Evolutionary conservation across 495 filamentous ascomycete genomes (phyloP), one percentile per base, ranked within the genome.

Genomic region (Halenospora varia): DNA sequence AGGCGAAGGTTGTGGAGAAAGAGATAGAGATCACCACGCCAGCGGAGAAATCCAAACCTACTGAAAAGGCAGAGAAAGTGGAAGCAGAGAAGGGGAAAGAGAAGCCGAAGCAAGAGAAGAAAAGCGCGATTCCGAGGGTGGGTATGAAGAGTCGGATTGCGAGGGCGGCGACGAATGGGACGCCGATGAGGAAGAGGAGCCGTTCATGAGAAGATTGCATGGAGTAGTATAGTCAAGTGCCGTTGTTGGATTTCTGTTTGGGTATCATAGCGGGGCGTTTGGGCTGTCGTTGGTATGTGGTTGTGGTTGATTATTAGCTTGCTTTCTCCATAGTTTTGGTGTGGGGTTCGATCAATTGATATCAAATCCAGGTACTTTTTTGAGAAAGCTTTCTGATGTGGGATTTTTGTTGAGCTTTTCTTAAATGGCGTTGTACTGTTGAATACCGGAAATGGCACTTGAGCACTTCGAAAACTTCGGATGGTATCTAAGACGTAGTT

Each of bases 61-160:
- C n/a, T n/a, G n/a, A 41, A 10, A 22, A 22, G 25, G 53, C 17
- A 3, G 45, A 35, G 6, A 46, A 39, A 11, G 44, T 45, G 13
- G 29, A 55, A 44, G 20, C 25, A 11, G 23, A 53, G 20, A 55
- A 60, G 45, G 61, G 19, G 19, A 10, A 10, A 54, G 40, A 58
- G 42, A 25, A 22, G 23, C 26, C 19, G 13, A 25, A 22, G 59
- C n/a, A 60, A 25, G 49, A 53, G 40, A 59, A 62, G 62, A 65
- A 65, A 45, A 64, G 42, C 11, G n/a, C 61, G 2, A 57, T 66
- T 2, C 47, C 47, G 23, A 52, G 53, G n/a, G 59, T 67, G 13
- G 57, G 61, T 15, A 57, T 67, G 23, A 62, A 59, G 54, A 65
- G 60, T 29, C 65, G 63, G 55, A 65, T 68, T 17, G 46, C 59